Percentiles rank a stretch among this genome's conserved stretches.
These are phyloP conservation scores for Tricholomella constricta DNA, from an alignment of 768 basidiomycete species.

Conservation along the genomic window DNA sequence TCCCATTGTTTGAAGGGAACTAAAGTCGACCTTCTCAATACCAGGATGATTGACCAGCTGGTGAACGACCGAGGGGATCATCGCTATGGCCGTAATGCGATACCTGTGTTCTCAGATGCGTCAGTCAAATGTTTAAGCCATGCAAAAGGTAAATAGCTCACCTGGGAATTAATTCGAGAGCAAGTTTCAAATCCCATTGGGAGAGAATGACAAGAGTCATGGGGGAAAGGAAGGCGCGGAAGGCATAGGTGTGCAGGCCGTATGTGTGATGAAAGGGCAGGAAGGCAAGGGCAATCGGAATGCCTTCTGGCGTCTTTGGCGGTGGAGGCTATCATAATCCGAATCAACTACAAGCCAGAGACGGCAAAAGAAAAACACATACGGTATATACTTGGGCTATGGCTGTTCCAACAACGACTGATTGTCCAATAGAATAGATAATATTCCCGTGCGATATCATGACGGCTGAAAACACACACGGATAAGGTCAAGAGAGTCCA, in stretches of 20 bases:
- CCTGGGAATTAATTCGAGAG: slow-evolving; percentile 59
- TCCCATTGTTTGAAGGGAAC: slow-evolving; percentile 42
- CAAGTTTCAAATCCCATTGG: slow-evolving; percentile 57
- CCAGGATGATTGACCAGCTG: slow-evolving; percentile 63
- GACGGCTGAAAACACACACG: slow-evolving; percentile 48
- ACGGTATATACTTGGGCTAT: slow-evolving; percentile 40
- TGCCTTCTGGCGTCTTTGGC: slow-evolving; percentile 42
- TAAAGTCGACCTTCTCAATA: slow-evolving; percentile 52
- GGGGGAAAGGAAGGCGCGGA: slow-evolving; percentile 50
- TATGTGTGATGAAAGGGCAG: slow-evolving; percentile 72
- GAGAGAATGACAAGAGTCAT: slow-evolving; percentile 56
- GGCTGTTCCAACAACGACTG: slow-evolving; percentile 29
- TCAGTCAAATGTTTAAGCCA: background rate
- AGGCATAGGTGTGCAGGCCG: slow-evolving; percentile 54
- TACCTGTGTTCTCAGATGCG: slow-evolving; percentile 41
- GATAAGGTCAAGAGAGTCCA: background rate
- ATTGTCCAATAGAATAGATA: slow-evolving; percentile 44
- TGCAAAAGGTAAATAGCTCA: slow-evolving; percentile 35
- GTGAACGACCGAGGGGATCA: slow-evolving; percentile 67
- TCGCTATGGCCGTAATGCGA: slow-evolving; percentile 45
- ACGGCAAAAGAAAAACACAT: slow-evolving; percentile 11
- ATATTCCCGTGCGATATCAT: slow-evolving; percentile 75
- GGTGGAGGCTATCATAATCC: slow-evolving; percentile 34
- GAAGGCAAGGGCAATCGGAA: slow-evolving; percentile 54
- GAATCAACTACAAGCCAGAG: background rate